Conservation (phyloP, 768 basidiomycete species). For the Russula brevipes region DNA sequence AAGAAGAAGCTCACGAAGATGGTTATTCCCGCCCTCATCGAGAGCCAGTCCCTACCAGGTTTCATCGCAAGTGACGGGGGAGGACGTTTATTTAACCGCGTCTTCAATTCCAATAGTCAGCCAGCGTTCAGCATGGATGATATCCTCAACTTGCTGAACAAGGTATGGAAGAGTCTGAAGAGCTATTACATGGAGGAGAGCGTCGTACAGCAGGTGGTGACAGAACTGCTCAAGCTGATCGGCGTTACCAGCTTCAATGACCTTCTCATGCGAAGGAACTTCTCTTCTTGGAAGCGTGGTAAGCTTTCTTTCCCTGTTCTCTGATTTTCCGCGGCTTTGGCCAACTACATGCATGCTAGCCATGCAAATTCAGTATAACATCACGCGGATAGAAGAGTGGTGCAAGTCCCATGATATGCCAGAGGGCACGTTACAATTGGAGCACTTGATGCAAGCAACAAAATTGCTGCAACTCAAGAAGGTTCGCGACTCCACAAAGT, state of each 20-base stretch:
- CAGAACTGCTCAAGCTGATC: slow-evolving; percentile 90
- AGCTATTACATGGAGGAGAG: slow-evolving; percentile 98
- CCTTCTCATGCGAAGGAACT: slow-evolving; percentile 95
- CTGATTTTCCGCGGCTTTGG: not conserved
- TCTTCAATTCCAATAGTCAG: slow-evolving; percentile 76
- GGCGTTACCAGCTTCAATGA: slow-evolving; percentile 99
- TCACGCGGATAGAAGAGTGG: slow-evolving; percentile 97
- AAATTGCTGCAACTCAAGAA: slow-evolving; percentile 98
- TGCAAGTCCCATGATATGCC: slow-evolving; percentile 99
- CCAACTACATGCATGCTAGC: slow-evolving; percentile 45
- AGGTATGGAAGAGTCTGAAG: slow-evolving; percentile 97
- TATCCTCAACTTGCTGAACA: slow-evolving; percentile 92
- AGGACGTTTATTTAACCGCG: slow-evolving; percentile 88
- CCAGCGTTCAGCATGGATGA: slow-evolving; percentile 99
- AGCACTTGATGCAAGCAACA: slow-evolving; percentile 99
- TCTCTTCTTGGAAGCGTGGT: slow-evolving; percentile 99
- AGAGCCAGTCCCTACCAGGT: slow-evolving; percentile 95
- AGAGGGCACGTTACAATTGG: slow-evolving; percentile 93
- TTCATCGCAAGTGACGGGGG: slow-evolving; percentile 95
- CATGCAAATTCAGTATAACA: slow-evolving; percentile 99
- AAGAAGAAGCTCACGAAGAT: slow-evolving; percentile 96
- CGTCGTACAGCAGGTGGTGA: slow-evolving; percentile 91
- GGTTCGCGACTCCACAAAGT: slow-evolving; percentile 39
- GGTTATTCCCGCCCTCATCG: slow-evolving; percentile 98
- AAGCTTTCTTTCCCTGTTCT: slow-evolving; percentile 27